A percentile compares a stretch with the other conserved stretches of the same genome.
These are phyloP conservation scores for Trametes maxima DNA, from an alignment of 768 basidiomycete genomes.

Conservation along the genomic window DNA sequence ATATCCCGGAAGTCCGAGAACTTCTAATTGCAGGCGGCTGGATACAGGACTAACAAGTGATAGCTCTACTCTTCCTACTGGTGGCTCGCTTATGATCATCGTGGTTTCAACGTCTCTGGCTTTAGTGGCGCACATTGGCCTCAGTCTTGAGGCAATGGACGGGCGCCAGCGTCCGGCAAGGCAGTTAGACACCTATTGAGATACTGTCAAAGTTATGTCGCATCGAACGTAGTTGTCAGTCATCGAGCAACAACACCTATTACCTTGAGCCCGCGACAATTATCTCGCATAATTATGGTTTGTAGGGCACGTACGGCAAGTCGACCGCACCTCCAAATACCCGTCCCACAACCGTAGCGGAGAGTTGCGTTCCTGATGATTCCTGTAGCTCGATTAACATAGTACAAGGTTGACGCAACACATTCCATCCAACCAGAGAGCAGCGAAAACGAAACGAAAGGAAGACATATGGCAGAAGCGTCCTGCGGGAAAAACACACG, in stretches of 20 bases:
- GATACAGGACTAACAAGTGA: slow-evolving; percentile 29
- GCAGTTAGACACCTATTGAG: no score
- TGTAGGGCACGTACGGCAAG: no score
- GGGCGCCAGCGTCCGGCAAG: no score
- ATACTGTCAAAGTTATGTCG: no score
- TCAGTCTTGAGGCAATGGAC: no score
- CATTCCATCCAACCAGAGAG: background rate
- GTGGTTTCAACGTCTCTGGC: no score
- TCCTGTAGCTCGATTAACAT: background rate
- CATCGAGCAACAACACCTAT: no score
- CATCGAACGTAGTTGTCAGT: no score
- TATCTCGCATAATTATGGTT: no score
- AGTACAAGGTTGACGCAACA: background rate
- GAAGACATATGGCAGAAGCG: slow-evolving; percentile 3
- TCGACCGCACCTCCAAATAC: background rate
- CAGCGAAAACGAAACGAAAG: background rate
- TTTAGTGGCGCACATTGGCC: no score
- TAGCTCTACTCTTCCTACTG: background rate
- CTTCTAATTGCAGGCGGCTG: slow-evolving; percentile 54
- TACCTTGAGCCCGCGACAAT: no score
- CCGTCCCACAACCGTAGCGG: background rate
- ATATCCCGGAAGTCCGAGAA: slow-evolving; percentile 46
- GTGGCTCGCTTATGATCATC: no score
- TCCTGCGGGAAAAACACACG: slow-evolving; percentile 2
- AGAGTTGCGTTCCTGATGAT: background rate